These are phyloP conservation scores for Colletotrichum sp. DNA, from an alignment of 2,329 filamentous ascomycete genomes.

Conservation along the genomic window DNA sequence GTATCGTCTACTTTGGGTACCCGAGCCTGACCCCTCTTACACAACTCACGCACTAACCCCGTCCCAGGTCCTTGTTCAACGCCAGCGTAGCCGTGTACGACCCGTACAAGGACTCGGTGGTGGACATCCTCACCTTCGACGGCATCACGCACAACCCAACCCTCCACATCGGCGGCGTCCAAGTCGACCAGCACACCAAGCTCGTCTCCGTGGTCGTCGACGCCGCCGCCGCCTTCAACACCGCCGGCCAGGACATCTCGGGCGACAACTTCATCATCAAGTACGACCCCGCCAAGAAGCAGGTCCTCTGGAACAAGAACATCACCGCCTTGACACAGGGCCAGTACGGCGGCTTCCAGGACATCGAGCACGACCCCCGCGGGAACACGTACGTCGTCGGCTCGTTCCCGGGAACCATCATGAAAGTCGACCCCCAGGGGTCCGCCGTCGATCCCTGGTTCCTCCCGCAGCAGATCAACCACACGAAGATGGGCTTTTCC, in stretches of 20 bases:
- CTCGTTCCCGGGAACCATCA: slow-evolving; percentile 23
- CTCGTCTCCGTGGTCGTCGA: slow-evolving; percentile 22
- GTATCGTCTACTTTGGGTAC: slow-evolving; percentile 36
- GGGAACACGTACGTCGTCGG: slow-evolving; percentile 25
- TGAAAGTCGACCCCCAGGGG: slow-evolving; percentile 20
- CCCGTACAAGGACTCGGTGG: slow-evolving; percentile 19
- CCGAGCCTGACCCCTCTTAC: no score
- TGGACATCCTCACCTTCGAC: slow-evolving; percentile 21
- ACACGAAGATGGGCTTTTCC: slow-evolving; percentile 21
- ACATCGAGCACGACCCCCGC: slow-evolving; percentile 19
- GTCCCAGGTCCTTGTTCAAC: slow-evolving; percentile 23
- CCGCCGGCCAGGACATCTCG: slow-evolving; percentile 16
- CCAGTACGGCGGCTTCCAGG: slow-evolving; percentile 25
- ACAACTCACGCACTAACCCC: neutral
- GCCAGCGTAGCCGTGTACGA: slow-evolving; percentile 25
- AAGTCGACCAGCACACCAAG: slow-evolving; percentile 16
- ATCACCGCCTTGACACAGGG: slow-evolving; percentile 21
- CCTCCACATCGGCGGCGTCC: slow-evolving; percentile 23
- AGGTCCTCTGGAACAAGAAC: slow-evolving; percentile 24
- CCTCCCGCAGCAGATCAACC: slow-evolving; percentile 12
- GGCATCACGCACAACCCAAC: slow-evolving; percentile 18
- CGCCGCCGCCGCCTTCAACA: slow-evolving; percentile 23
- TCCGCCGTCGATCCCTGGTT: slow-evolving; percentile 20
- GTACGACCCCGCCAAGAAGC: slow-evolving; percentile 21
- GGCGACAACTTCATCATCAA: slow-evolving; percentile 26